Evolutionary conservation across 495 filamentous ascomycete genomes (phyloP).

Genomic region (Podospora appendiculata): DNA sequence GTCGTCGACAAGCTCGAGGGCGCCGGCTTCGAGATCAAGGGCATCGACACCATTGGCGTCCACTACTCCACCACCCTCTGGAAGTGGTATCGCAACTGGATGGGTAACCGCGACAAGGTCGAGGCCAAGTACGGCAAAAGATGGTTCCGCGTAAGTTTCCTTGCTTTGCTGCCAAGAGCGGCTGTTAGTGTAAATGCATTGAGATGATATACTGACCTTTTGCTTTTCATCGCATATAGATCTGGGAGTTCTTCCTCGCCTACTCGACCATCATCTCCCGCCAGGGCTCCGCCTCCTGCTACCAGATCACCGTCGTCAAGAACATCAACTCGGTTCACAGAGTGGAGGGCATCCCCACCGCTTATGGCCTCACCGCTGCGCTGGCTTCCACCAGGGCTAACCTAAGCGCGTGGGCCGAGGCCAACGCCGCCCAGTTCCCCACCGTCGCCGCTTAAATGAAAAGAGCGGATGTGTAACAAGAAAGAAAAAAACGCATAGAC

Average conservation of each 20-base stretch:
- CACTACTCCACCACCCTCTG: constrained; percentile 97
- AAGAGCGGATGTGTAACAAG: too few species aligned
- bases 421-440: constrained; percentile 35
- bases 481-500: too few species aligned
- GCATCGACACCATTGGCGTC: constrained; percentile 80
- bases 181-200: too few species aligned
- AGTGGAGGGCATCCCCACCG: constrained; percentile 71
- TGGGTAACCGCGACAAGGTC: constrained; percentile 91
- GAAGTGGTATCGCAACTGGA: constrained; percentile 99
- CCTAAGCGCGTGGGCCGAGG: constrained; percentile 36
- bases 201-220: neutral
- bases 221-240: constrained; percentile 39
- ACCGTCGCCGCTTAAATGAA: constrained; percentile 14
- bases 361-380: constrained; percentile 71
- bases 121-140: constrained; percentile 89
- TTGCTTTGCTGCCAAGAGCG: too few species aligned
- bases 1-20: constrained; percentile 62
- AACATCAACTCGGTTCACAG: constrained; percentile 97
- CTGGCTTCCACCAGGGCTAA: constrained; percentile 37
- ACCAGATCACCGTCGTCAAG: constrained; percentile 92
- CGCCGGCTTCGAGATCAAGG: constrained; percentile 72
- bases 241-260: constrained; percentile 98
- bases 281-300: constrained; percentile 91
- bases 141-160: constrained; percentile 82
- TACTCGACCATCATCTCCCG: constrained; percentile 87